These are phyloP conservation scores for Mucor lusitanicus DNA, from an alignment of 371 early-diverging fungal species.

Conservation along the genomic window DNA sequence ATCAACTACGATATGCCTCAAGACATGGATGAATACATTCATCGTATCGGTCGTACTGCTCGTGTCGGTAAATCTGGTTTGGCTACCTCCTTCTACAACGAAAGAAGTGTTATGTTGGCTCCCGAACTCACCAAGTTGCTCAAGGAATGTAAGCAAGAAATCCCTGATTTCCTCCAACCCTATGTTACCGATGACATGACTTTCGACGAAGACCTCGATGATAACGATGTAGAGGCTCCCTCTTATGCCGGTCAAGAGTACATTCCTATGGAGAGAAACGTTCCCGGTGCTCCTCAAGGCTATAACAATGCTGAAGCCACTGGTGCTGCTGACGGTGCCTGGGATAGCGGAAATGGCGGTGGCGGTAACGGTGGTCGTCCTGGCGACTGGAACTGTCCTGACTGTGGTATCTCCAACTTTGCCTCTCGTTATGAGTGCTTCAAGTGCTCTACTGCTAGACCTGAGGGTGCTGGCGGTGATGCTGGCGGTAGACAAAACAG, in stretches of 20 bases:
- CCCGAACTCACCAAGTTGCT: conserved; percentile 75
- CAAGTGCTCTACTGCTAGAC: conserved; percentile 61
- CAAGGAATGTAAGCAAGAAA: conserved; percentile 75
- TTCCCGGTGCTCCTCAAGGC: conserved; percentile 39
- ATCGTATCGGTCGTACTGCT: conserved; percentile 83
- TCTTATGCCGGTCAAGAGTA: conserved; percentile 53
- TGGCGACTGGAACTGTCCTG: conserved; percentile 41
- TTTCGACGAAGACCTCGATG: conserved; percentile 53
- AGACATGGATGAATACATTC: conserved; percentile 83
- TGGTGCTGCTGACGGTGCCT: conserved; percentile 35
- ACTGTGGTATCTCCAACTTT: conserved; percentile 37
- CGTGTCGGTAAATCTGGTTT: conserved; percentile 74
- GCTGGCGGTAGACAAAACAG: conserved; percentile 21
- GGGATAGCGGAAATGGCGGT: conserved; percentile 19
- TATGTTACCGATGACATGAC: conserved; percentile 36
- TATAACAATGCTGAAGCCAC: conserved; percentile 31
- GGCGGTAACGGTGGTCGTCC: conserved; percentile 21
- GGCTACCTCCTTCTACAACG: conserved; percentile 77
- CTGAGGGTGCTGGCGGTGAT: conserved; percentile 53
- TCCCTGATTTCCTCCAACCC: conserved; percentile 74
- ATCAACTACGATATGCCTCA: conserved; percentile 85
- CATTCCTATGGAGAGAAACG: conserved; percentile 37
- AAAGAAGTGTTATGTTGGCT: conserved; percentile 47
- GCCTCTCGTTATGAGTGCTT: conserved; percentile 62
- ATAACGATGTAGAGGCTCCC: conserved; percentile 43